phyloP scores from a whole-genome alignment of 1,284 basidiomycete species.

The Golubevia sp. region DNA sequence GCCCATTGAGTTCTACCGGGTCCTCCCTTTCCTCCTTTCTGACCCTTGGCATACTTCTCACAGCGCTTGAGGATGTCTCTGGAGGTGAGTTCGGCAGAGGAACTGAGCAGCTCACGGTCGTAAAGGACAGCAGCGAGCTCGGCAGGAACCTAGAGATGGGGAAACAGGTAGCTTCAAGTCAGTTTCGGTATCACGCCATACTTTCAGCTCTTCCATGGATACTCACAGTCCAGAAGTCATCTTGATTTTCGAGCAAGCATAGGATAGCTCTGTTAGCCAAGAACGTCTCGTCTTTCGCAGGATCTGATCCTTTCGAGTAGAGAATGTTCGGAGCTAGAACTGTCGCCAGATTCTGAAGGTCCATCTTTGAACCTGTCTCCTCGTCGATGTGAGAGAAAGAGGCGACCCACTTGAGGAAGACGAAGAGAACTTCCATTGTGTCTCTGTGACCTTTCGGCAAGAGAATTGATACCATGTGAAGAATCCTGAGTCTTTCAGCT shows the following conservation, averaged over 20 bases:
- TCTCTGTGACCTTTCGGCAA: slow-evolving; percentile 93
- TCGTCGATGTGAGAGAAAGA: slow-evolving; percentile 98
- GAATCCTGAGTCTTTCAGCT: slow-evolving; percentile 77
- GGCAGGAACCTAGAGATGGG: slow-evolving; percentile 20
- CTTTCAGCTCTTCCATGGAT: too few relatives aligned
- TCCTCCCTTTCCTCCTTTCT: slow-evolving; percentile 13
- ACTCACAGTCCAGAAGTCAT: slow-evolving; percentile 25
- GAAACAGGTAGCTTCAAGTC: not conserved
- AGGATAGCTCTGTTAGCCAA: slow-evolving; percentile 67
- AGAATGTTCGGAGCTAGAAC: slow-evolving; percentile 97
- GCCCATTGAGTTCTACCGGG: slow-evolving; percentile 18
- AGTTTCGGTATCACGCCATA: too few relatives aligned
- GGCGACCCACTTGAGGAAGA: slow-evolving; percentile 99
- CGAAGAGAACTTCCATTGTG: slow-evolving; percentile 95
- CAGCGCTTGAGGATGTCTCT: slow-evolving; percentile 52
- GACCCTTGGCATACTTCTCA: slow-evolving; percentile 44
- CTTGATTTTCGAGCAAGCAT: too few relatives aligned
- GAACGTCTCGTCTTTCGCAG: slow-evolving; percentile 90
- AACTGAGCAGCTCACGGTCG: slow-evolving; percentile 49
- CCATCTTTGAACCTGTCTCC: slow-evolving; percentile 98
- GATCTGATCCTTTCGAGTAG: slow-evolving; percentile 80
- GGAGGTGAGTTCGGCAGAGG: slow-evolving; percentile 42
- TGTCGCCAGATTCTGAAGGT: slow-evolving; percentile 92
- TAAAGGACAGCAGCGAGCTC: slow-evolving; percentile 49
- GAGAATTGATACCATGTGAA: slow-evolving; percentile 84